Conservation (phyloP, 2,329 filamentous ascomycete genomes). For the Scleromitrula shiraiana region DNA sequence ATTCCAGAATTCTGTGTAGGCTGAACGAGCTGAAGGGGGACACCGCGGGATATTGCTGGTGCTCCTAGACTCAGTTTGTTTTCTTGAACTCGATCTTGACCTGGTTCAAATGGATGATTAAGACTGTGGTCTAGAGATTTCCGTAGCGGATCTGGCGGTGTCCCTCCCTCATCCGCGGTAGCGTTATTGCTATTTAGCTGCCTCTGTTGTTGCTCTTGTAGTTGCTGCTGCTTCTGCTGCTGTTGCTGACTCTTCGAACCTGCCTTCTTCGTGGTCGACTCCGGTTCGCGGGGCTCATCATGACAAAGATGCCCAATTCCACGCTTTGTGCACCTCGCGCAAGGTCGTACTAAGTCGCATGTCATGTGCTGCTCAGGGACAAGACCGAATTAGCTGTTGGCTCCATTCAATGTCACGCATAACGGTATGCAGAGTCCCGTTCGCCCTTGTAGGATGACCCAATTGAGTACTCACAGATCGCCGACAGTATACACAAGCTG, state of each 20-base stretch:
- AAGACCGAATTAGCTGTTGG: constrained; percentile 29
- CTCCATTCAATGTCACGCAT: constrained; percentile 28
- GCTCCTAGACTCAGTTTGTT: constrained; percentile 33
- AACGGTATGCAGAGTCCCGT: constrained; percentile 24
- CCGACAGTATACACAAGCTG: constrained; percentile 83
- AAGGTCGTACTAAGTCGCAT: constrained; percentile 75
- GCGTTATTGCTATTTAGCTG: constrained; percentile 37
- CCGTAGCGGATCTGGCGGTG: constrained; percentile 43
- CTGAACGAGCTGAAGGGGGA: constrained; percentile 62
- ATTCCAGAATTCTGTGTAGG: constrained; percentile 60
- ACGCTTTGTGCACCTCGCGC: constrained; percentile 94
- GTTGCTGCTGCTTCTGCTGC: too few species aligned
- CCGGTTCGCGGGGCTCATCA: constrained; percentile 86
- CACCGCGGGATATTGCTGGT: constrained; percentile 37
- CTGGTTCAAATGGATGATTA: constrained; percentile 48
- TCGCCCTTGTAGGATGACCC: constrained; percentile 22
- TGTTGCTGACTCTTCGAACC: constrained; percentile 48
- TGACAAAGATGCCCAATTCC: constrained; percentile 98
- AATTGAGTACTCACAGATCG: constrained; percentile 67
- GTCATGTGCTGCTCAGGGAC: constrained; percentile 67
- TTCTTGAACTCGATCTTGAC: constrained; percentile 40
- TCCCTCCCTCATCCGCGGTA: constrained; percentile 50
- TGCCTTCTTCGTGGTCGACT: constrained; percentile 59
- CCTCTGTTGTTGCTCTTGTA: too few species aligned
- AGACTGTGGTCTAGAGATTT: constrained; percentile 37